A percentile compares a stretch with the other conserved stretches of the same genome.
phyloP scores from a whole-genome alignment of 768 basidiomycete genomes.

The Erythrobasidium yunnanense region DNA sequence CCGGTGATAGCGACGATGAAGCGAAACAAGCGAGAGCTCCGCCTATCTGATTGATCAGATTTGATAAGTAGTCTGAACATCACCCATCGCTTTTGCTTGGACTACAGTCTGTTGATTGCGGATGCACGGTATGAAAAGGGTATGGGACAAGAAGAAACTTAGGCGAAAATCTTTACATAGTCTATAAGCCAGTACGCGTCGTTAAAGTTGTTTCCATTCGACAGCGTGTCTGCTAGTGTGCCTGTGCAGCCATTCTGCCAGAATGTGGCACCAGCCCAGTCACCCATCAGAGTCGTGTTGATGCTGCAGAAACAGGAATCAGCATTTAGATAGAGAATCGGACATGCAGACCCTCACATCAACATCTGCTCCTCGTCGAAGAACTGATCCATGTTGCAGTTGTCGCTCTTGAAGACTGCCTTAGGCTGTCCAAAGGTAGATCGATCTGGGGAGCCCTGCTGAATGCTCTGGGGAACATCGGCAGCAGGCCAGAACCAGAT shows the following conservation, averaged over 20 bases:
- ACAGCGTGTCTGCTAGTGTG: conserved; percentile 2
- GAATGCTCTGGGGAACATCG: conserved; percentile 33
- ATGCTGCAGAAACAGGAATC: not conserved
- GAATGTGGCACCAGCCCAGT: conserved; percentile 26
- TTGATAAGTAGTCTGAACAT: too few relatives aligned
- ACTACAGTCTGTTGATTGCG: too few relatives aligned
- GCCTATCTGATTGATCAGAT: too few relatives aligned
- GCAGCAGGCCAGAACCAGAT: conserved; percentile 48
- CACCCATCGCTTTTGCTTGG: too few relatives aligned
- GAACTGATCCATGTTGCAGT: conserved; percentile 42
- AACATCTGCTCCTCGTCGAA: conserved; percentile 39
- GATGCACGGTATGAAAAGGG: too few relatives aligned
- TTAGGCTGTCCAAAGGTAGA: conserved; percentile 46
- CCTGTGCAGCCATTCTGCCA: conserved; percentile 25
- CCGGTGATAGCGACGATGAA: too few relatives aligned
- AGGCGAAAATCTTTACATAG: conserved; percentile 13
- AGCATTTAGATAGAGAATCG: too few relatives aligned
- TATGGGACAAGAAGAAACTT: too few relatives aligned
- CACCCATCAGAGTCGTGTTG: conserved; percentile 23
- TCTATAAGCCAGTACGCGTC: conserved; percentile 24
- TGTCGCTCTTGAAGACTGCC: conserved; percentile 43
- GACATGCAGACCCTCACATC: too few relatives aligned
- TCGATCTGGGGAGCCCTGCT: conserved; percentile 42
- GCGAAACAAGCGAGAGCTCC: too few relatives aligned
- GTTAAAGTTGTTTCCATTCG: conserved; percentile 9